Base-by-base conservation (phyloP, 1,139 yeast species). In the Debaryomyces sp. region DNA sequence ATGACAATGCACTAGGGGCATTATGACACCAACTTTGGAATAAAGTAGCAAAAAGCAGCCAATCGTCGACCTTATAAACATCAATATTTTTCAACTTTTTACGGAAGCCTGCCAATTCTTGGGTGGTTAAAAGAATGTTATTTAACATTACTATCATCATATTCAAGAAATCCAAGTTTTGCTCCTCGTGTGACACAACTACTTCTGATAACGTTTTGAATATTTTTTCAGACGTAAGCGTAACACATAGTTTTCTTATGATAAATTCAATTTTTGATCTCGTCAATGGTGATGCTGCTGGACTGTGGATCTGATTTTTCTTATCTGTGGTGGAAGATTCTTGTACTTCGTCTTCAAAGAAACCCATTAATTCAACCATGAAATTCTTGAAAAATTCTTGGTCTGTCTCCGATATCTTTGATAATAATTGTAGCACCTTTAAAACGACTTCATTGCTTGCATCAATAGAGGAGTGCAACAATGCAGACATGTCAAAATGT, bases 11-110 rank as follows among this genome's bases (percentile, higher is more conserved):
- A 23, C 97, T 94, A 0, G 96, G 91, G 0, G 96, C 85, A 63
- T 91, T 92, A 55, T 88, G 88, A 58, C 96, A 86, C 99, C 99
- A 95, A 49, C 96, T 85, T 60, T 82, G 85, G 68, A 94, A 95
- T 48, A 95, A 73, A 0, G 86, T 77, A 15, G 89, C 80, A 65
- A 95, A 95, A 45, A 92, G 74, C 27, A 77, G 68, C 75, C 87
- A 84, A 49, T 91, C 96, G 43, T 85, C 88, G 6, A 69, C 51
- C 48, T 72, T 73, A 47, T 77, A 75, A 3, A 69, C 64, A 47
- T 77, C 81, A 39, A 78, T 64, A 45, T 63, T 71, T 52, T 75
- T 83, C 45, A 94, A 71, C 59, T 88, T 82, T 53, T 81, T 83
- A 45, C 99, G 79, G 56, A 94, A 75, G 1, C 77, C 76, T 0